These are phyloP conservation scores for Suhomyces canberraensis DNA, from an alignment of 805 yeast species.

Conservation along the genomic window DNA sequence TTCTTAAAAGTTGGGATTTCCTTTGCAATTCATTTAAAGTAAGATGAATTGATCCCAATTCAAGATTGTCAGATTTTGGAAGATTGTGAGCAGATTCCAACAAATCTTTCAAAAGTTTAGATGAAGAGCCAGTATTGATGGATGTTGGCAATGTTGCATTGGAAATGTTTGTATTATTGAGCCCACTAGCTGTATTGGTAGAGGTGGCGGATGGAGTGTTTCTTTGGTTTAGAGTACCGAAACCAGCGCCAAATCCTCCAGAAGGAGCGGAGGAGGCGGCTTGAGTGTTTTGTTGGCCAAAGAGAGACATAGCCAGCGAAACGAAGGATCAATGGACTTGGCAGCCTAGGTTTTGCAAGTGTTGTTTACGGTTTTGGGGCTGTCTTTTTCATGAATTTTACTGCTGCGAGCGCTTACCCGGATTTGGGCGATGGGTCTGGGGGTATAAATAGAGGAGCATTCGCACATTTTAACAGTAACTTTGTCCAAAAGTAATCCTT, in stretches of 20 bases:
- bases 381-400: not conserved
- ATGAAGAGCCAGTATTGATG: conserved; percentile 8
- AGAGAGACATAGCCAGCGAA: conserved; percentile 5
- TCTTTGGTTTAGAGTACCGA: conserved; percentile 2
- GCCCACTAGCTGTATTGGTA: conserved; percentile 1
- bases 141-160: conserved; percentile 1
- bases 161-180: not conserved
- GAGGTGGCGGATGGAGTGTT: not conserved
- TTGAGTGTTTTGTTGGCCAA: conserved; percentile 8
- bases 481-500: conserved; percentile 69
- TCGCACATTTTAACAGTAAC: conserved; percentile 30
- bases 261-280: conserved; percentile 2
- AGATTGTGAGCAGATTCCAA: conserved; percentile 73
- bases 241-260: conserved; percentile 6
- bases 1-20: conserved; percentile 58
- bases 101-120: conserved; percentile 57
- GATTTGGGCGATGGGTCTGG: conserved; percentile 3
- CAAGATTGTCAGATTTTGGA: conserved; percentile 57
- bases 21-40: conserved; percentile 76
- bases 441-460: not conserved
- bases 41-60: conserved; percentile 75
- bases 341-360: too few relatives aligned
- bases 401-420: conserved; percentile 11
- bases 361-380: too few relatives aligned
- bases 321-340: not conserved